phyloP scores from a whole-genome alignment of 257 asterid species.

The Orobanche coerulescens region DNA sequence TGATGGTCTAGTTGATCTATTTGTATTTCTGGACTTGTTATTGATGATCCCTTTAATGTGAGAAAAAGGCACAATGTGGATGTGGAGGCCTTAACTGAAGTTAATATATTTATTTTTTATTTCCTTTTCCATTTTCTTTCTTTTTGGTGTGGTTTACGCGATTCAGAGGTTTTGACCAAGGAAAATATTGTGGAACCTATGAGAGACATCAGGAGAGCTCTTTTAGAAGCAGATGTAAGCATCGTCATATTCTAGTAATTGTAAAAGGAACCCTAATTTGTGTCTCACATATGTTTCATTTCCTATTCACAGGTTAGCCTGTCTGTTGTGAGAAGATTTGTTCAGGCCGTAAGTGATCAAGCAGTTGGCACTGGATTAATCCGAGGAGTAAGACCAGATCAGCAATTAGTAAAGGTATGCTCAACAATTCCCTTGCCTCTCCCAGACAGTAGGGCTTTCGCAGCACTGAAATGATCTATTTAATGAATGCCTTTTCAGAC shows the following conservation, averaged over 20 bases:
- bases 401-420: constrained; percentile 90
- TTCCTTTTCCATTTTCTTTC: not conserved
- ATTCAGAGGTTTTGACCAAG: constrained; percentile 84
- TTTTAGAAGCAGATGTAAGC: constrained; percentile 93
- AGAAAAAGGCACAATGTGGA: not conserved
- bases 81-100: too few relatives aligned
- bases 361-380: constrained; percentile 90
- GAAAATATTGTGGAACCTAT: constrained; percentile 94
- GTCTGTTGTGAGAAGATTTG: constrained; percentile 95
- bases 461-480: not conserved
- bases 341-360: constrained; percentile 80
- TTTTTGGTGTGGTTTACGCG: not conserved
- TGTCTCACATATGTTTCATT: constrained; percentile 7
- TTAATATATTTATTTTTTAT: not conserved
- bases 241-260: not conserved
- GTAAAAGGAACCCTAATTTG: constrained; percentile 5
- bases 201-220: constrained; percentile 95
- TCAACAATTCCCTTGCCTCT: not conserved
- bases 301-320: constrained; percentile 75
- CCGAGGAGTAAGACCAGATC: constrained; percentile 93
- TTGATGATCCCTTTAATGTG: not conserved
- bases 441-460: not conserved
- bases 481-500: constrained; percentile 4
- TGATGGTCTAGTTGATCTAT: too few relatives aligned
- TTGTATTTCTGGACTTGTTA: not conserved